These are phyloP conservation scores for Pichia sp. DNA, from an alignment of 1,139 yeast genomes.

Conservation along the genomic window DNA sequence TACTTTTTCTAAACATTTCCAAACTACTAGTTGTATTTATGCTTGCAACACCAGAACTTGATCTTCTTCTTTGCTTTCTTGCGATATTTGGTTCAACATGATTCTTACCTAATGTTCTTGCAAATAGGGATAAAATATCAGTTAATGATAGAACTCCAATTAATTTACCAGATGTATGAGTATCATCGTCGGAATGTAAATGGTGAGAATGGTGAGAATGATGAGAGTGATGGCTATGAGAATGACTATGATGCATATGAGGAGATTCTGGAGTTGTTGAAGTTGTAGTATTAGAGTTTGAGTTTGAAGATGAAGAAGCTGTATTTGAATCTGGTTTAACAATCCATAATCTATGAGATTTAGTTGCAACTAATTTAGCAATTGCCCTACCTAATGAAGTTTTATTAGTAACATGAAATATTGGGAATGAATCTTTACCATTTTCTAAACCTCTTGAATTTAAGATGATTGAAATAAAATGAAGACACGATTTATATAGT, in stretches of 20 bases:
- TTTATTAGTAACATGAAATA: constrained; percentile 79
- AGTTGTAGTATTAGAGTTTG: constrained; percentile 5
- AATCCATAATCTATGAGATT: constrained; percentile 89
- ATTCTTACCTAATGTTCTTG: constrained; percentile 58
- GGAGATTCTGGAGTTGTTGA: constrained; percentile 12
- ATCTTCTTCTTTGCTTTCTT: constrained; percentile 78
- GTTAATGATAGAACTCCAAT: constrained; percentile 89
- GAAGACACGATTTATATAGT: constrained; percentile 74
- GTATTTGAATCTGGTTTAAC: constrained; percentile 56
- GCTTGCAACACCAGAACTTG: constrained; percentile 37
- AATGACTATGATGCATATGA: constrained; percentile 2
- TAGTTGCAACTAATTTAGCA: constrained; percentile 93
- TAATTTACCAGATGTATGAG: constrained; percentile 57
- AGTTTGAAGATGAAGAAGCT: too few relatives aligned
- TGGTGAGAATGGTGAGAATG: constrained; percentile 12
- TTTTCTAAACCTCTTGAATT: constrained; percentile 86
- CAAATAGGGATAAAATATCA: constrained; percentile 76
- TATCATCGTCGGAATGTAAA: constrained; percentile 12
- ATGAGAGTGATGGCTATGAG: constrained; percentile 1
- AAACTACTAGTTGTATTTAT: constrained; percentile 26
- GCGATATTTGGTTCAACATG: constrained; percentile 75
- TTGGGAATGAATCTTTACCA: constrained; percentile 94
- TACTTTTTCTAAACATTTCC: constrained; percentile 31
- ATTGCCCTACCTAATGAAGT: constrained; percentile 82
- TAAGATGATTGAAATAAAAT: constrained; percentile 79